Percentiles rank a stretch among this genome's conserved stretches.
Evolutionary conservation across 2,329 filamentous ascomycete genomes (phyloP).

Genomic region (Arthrobotrys sphaeroides): DNA sequence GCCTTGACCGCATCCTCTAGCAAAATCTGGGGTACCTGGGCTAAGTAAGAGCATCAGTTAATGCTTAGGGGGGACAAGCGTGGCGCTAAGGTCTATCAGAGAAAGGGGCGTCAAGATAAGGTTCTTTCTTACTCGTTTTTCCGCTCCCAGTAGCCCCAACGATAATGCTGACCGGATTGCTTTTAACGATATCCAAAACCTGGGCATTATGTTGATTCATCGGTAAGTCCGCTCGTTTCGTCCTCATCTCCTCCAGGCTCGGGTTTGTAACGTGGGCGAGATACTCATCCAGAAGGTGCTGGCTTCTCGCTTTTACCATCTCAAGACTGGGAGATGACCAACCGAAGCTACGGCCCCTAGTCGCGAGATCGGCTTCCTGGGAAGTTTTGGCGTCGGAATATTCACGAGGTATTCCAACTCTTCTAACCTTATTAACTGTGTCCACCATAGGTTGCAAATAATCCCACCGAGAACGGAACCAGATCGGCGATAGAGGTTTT

Average conservation of each 20-base stretch:
- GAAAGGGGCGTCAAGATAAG: neutral
- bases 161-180: constrained; percentile 63
- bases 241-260: constrained; percentile 57
- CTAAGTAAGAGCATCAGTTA: constrained; percentile 56
- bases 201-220: constrained; percentile 61
- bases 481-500: constrained; percentile 58
- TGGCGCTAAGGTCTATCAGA: too few relatives aligned
- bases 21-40: constrained; percentile 68
- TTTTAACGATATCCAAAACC: constrained; percentile 61
- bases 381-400: constrained; percentile 19
- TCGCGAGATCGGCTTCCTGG: neutral
- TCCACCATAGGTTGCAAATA: constrained; percentile 61
- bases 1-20: constrained; percentile 64
- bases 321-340: constrained; percentile 50
- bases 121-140: constrained; percentile 60
- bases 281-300: constrained; percentile 54
- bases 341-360: constrained; percentile 16
- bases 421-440: constrained; percentile 59
- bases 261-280: constrained; percentile 55
- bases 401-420: constrained; percentile 60
- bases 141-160: constrained; percentile 64
- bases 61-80: too few relatives aligned
- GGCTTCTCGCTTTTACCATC: constrained; percentile 46
- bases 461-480: constrained; percentile 58
- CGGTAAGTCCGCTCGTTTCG: constrained; percentile 61